A percentile compares a stretch with the other conserved stretches of the same genome.
phyloP scores from a whole-genome alignment of 768 basidiomycete species.

The Phylloporus arenicola region DNA sequence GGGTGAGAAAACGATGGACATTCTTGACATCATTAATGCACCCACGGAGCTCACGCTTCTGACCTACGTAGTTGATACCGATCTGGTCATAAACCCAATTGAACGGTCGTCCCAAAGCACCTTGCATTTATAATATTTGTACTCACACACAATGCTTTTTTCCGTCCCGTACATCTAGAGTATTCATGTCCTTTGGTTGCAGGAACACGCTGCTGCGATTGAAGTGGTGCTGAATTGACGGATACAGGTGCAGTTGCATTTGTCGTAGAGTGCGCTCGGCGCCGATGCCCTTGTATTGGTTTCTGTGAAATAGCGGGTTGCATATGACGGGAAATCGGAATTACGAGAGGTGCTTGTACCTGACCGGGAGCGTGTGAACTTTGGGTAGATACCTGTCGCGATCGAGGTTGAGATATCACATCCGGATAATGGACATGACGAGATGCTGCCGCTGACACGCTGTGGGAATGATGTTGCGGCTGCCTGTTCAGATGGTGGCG shows the following conservation, averaged over 20 bases:
- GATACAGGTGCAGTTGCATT: background rate
- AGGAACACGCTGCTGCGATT: constrained; percentile 2
- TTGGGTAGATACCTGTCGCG: constrained; percentile 9
- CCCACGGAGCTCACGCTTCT: constrained; percentile 57
- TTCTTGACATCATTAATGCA: constrained; percentile 80
- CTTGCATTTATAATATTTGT: background rate
- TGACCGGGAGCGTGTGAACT: background rate
- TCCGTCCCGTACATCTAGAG: constrained; percentile 45
- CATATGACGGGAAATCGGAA: constrained; percentile 1
- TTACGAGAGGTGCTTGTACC: background rate
- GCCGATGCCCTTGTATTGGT: constrained; percentile 11
- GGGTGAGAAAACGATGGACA: constrained; percentile 60
- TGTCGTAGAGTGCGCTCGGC: constrained; percentile 20
- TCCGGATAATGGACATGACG: constrained; percentile 27
- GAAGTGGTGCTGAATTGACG: constrained; percentile 3
- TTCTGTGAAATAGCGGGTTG: constrained; percentile 3
- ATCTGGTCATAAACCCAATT: constrained; percentile 40
- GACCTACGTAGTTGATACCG: constrained; percentile 74
- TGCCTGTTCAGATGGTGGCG: background rate
- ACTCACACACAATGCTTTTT: constrained; percentile 47
- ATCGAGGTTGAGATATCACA: constrained; percentile 3
- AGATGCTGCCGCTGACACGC: constrained; percentile 13
- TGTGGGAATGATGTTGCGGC: constrained; percentile 4
- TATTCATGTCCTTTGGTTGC: constrained; percentile 30
- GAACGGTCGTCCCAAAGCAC: background rate